Base-by-base conservation (phyloP, 164 flowering plant genomes). In the Tetrastigma voinierianum region DNA sequence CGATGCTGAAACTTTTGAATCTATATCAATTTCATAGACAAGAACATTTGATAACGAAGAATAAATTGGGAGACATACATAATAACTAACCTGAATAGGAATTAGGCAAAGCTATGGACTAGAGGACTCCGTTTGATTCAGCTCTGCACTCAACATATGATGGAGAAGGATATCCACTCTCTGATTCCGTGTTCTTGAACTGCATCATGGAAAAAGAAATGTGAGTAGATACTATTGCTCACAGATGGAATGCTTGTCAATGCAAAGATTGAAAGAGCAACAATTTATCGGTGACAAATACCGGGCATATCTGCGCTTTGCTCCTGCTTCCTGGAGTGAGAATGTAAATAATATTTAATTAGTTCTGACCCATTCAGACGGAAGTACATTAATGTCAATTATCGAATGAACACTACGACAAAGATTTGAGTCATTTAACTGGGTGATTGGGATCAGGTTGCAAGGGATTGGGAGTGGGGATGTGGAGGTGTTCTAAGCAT, bases 121-220 rank as follows among this genome's bases (percentile, higher is more conserved):
- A 43, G 76, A 67, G 59, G 53, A 25, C 21, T 69, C 60, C 10
- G 69, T 60, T 70, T 82, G 52, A 62, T 64, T 58, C 68, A 94
- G 81, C 78, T 94, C 98, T 16, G 90, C 70, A 59, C 98, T 87
- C 73, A 94, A 70, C 84, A 94, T 94, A 45, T 78, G 95, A 81
- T 94, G 98, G 49, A 94, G 96, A 66, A 94, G 95, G 9, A 60
- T 53, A 70, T 94, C 96, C 59, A 94, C 90, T 67, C 89, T 83
- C 57, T 80, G 94, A 73, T 91, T 91, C 51, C 96, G 76, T 16
- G 86, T 67, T 70, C 90, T 94, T 13, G 88, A 67, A 59, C 98
- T 93, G 87, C 59, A 76, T 4, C 9, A 21, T 40, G 13, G 24
- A 57, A 57, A 60, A 66, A 61, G 21, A 67, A 44, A 4, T 3